Evolutionary conservation across 805 yeast genomes (phyloP), one percentile per base, ranked within the genome.

Genomic region (Metschnikowia bowlesiae): DNA sequence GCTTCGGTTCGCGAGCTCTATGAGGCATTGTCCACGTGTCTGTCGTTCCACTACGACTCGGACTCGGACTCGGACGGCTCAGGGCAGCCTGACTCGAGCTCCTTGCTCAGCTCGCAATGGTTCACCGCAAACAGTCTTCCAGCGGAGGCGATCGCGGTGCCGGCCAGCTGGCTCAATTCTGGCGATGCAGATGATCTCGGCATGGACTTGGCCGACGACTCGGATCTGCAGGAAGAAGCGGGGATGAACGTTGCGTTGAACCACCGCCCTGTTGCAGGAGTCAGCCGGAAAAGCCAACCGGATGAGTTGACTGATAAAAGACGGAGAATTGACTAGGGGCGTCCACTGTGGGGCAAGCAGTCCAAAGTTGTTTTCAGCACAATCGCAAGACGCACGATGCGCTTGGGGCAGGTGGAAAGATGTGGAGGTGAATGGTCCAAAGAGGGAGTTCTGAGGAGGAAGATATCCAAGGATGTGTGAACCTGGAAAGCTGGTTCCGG

Each of bases 221-320:
- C 41, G 8, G 51, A 43, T 11, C 55, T 54, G 13, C 67, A 56
- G 18, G 71, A 54, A 1, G 62, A 52, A 28, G 76, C 76, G 0
- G 77, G 75, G 2, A 72, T 73, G 76, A 57, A 68, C 43, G 74
- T 73, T 29, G 73, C 71, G 43, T 61, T 73, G n/a, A 74, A 70
- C n/a, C 65, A 55, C 48, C 69, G 65, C 26, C 62, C 68, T 8
- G 57, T 69, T 4, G 69, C 71, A 2, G 78, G 78, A 0, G 57
- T 55, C 7, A 59, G 64, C 14, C 54, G 75, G 28, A 61, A 62
- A 35, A 51, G 68, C 39, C 63, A 60, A n/a, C 58, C 60, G 1
- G 67, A 62, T 13, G 57, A 49, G 6, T 48, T 48, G 32, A 39
- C 31, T 30, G 43, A 43, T 22, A 46, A 38, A 29, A 52, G 49